Evolutionary conservation across 768 basidiomycete genomes (phyloP), one percentile per base, ranked within the genome.

Genomic region (Pleurotus platypus): DNA sequence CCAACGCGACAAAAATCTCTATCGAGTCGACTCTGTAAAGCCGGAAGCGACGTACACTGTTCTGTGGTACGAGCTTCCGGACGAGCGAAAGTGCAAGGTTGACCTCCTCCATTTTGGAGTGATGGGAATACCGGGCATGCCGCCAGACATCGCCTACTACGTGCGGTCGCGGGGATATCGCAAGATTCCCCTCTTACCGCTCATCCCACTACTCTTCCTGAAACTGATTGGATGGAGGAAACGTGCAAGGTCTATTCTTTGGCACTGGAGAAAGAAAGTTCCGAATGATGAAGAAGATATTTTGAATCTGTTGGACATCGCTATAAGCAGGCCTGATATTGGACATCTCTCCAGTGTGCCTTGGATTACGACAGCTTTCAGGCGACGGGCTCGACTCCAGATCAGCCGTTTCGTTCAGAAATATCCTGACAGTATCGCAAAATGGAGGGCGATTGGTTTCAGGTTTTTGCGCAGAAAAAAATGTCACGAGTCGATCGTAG

Each of bases 191-290:
- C 62, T 77, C 1, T 66, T 72, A 57, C 77, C 77, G 0, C 68
- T 78, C 48, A 59, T 75, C 2, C 63, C 68, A 2, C 62, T 78
- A 13, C 64, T 79, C 2, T 63, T 78, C 12, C 58, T 78, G 42
- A 80, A 79, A 57, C 58, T 80, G 7, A 67, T 72, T 47, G 77
- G 70, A 1, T 79, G 78, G 78, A 59, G 63, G 37, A 73, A 78
- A 59, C 77, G 78, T 58, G 62, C 69, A 7, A 61, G 55, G 2
- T 70, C 75, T 24, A 9, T 22, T 2, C 67, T 72, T 40, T 7
- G 24, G 8, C 64, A 75, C 51, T 69, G 77, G 61, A 66, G 60
- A 40, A 58, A 53, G 7, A 82, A 81, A 64, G 67, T 72, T 55
- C 63, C 66, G 37, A 60, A 70, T 7, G 80, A 81, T 59, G 71